phyloP scores from a whole-genome alignment of 1,139 yeast genomes.

The Zygosaccharomyces sapae region DNA sequence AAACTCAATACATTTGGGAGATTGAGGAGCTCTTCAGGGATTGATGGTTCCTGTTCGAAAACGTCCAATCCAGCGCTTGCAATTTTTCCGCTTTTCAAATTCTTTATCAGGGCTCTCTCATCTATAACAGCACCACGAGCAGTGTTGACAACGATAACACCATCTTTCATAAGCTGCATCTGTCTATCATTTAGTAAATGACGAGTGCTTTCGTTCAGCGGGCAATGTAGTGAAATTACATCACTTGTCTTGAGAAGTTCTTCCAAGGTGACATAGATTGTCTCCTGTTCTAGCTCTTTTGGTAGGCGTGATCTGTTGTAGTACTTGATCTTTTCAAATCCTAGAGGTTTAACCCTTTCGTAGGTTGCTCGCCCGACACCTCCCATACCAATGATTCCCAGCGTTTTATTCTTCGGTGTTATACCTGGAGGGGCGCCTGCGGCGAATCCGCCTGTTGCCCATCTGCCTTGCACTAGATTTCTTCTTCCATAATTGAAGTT shows the following conservation, averaged over 20 bases:
- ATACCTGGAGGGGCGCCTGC: no score
- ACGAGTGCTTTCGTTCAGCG: conserved; percentile 49
- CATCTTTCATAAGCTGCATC: conserved; percentile 52
- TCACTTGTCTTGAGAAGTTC: conserved; percentile 46
- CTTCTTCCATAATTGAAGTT: no score
- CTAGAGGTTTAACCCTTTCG: no score
- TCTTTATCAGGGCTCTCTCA: conserved; percentile 53
- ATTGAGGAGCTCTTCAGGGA: conserved; percentile 47
- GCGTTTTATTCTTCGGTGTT: no score
- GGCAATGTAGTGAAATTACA: conserved; percentile 53
- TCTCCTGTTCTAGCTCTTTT: no score
- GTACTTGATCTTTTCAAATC: no score
- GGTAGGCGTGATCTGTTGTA: no score
- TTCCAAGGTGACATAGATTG: conserved; percentile 50
- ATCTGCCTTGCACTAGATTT: no score
- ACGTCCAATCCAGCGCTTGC: conserved; percentile 72
- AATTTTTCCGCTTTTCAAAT: conserved; percentile 61
- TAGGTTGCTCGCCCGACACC: no score
- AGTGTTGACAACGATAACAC: conserved; percentile 54
- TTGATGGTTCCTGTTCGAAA: conserved; percentile 69
- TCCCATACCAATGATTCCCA: no score
- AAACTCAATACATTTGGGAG: conserved; percentile 50
- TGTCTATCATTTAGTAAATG: conserved; percentile 50
- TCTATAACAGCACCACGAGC: conserved; percentile 66
- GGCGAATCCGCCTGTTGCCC: no score